Evolutionary conservation across 2,329 filamentous ascomycete species (phyloP).

Genomic region (Calonectria montana): DNA sequence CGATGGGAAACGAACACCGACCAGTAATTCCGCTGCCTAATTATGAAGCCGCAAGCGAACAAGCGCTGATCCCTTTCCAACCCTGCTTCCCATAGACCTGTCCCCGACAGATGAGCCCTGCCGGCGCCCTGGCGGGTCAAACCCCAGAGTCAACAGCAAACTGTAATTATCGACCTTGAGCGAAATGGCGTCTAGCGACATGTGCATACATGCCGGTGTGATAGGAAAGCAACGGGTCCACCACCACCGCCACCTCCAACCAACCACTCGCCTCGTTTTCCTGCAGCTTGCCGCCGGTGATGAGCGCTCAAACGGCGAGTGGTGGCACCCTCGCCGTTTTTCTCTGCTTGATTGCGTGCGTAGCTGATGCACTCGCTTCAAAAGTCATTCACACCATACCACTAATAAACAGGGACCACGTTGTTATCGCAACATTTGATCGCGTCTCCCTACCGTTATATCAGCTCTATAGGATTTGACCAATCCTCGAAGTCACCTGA

Average conservation of each 20-base stretch:
- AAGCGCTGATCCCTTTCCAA: not conserved
- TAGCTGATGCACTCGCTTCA: not conserved
- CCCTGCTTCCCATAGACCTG: not conserved
- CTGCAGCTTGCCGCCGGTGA: constrained; percentile 8
- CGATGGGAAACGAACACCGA: not conserved
- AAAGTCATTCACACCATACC: not conserved
- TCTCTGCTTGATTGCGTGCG: not conserved
- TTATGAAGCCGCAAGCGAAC: not conserved
- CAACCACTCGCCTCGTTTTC: not conserved
- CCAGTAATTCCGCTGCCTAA: not conserved
- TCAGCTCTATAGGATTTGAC: not conserved
- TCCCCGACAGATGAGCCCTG: not conserved
- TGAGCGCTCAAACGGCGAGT: not conserved
- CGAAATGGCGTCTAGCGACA: not conserved
- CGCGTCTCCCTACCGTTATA: not conserved
- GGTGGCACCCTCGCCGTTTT: not conserved
- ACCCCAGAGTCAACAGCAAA: not conserved
- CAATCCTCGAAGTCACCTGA: not conserved
- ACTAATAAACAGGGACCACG: not conserved
- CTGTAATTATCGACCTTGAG: not conserved
- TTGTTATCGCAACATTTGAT: not conserved
- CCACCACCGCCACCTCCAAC: not conserved
- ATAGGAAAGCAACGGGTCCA: constrained; percentile 1
- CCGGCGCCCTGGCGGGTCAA: not conserved
- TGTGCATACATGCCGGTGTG: not conserved